Conservation (phyloP, 2,329 filamentous ascomycete species). For the Aspergillus sp. region DNA sequence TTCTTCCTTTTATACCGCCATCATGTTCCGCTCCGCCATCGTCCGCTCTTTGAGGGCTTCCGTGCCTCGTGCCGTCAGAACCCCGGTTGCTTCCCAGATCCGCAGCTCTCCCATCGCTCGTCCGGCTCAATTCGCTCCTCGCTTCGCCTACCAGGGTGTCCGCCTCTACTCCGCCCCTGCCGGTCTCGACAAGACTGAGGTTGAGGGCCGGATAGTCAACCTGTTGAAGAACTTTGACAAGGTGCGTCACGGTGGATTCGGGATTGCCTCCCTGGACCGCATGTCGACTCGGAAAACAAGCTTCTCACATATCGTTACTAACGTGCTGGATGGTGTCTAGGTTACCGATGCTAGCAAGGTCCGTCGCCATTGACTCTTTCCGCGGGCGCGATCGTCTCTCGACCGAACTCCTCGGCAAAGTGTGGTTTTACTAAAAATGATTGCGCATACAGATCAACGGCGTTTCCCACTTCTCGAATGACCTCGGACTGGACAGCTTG, state of each 20-base stretch:
- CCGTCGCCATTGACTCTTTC: conserved; percentile 14
- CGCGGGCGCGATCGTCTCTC: neutral
- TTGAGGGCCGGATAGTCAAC: conserved; percentile 88
- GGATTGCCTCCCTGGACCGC: conserved; percentile 6
- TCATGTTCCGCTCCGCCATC: conserved; percentile 87
- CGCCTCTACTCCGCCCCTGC: conserved; percentile 84
- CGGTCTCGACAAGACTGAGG: conserved; percentile 76
- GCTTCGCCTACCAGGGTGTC: conserved; percentile 65
- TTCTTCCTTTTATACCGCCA: conserved; percentile 33
- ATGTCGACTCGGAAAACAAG: neutral
- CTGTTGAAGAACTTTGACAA: conserved; percentile 97
- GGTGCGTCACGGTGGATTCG: conserved; percentile 54
- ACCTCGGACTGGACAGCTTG: conserved; percentile 93
- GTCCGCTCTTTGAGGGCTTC: conserved; percentile 70
- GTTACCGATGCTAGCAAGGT: conserved; percentile 43
- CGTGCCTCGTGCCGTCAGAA: conserved; percentile 52
- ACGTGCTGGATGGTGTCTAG: conserved; percentile 19
- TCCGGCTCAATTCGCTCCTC: conserved; percentile 60
- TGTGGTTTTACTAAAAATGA: conserved; percentile 20
- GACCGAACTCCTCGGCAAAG: neutral
- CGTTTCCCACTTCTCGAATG: conserved; percentile 89
- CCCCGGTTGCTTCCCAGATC: conserved; percentile 60
- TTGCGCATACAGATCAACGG: conserved; percentile 67
- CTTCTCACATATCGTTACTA: conserved; percentile 7
- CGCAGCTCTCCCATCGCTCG: conserved; percentile 62